These are phyloP conservation scores for Acanthamoeba culbertsoni DNA, from an alignment of 208 protist genomes.

Conservation along the genomic window DNA sequence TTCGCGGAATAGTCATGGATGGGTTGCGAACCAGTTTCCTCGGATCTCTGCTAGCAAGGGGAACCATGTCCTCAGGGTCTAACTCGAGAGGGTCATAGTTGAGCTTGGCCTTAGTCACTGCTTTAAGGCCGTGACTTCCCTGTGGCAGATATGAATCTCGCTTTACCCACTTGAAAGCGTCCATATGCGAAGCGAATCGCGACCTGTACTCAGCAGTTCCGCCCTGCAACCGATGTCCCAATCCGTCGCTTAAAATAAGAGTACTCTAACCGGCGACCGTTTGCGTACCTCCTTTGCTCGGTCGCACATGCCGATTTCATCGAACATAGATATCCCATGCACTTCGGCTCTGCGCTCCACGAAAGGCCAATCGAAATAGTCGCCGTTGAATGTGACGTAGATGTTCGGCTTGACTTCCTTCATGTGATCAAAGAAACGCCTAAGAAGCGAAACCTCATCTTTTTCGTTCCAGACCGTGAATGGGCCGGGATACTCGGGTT, in stretches of 20 bases:
- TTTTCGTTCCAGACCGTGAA: constrained; percentile 97
- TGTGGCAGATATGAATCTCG: constrained; percentile 99
- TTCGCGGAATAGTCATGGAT: background rate
- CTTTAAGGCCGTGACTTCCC: constrained; percentile 93
- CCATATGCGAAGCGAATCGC: constrained; percentile 94
- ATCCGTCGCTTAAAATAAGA: background rate
- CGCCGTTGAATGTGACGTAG: constrained; percentile 99
- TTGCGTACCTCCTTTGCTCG: constrained; percentile 57
- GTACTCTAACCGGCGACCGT: background rate
- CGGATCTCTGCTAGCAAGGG: constrained; percentile 83
- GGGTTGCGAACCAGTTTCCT: constrained; percentile 7
- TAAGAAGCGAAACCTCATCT: constrained; percentile 91
- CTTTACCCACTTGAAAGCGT: constrained; percentile 99
- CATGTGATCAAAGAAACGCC: constrained; percentile 97
- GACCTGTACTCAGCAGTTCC: constrained; percentile 91
- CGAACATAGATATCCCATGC: constrained; percentile 80
- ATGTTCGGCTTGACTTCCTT: constrained; percentile 94
- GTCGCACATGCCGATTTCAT: constrained; percentile 83
- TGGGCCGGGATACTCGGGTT: constrained; percentile 95
- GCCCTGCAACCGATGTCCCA: background rate
- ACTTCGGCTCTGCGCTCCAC: constrained; percentile 92
- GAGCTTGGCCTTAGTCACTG: constrained; percentile 98
- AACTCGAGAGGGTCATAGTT: constrained; percentile 99
- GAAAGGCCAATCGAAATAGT: constrained; percentile 99
- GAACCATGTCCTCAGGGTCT: constrained; percentile 99